Evolutionary conservation across 31 red algal species (phyloP).

Genomic region (Odonthalia washingtoniensis): DNA sequence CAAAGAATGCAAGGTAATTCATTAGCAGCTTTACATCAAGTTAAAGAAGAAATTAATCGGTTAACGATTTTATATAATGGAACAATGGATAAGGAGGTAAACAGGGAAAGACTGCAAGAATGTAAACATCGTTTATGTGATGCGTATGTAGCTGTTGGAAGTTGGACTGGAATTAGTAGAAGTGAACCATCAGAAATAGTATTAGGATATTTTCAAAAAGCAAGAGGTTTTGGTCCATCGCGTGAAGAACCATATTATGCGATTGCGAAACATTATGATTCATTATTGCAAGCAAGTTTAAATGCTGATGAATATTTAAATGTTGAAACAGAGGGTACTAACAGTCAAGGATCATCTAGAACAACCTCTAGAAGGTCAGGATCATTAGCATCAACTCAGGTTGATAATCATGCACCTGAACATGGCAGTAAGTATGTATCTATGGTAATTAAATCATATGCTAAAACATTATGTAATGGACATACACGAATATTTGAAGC

Average conservation of each 20-base stretch:
- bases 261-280: conserved; percentile 88
- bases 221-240: conserved; percentile 36
- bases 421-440: conserved; percentile 51
- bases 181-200: conserved; percentile 70
- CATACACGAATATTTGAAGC: conserved; percentile 80
- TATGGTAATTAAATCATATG: conserved; percentile 69
- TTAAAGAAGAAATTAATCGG: conserved; percentile 50
- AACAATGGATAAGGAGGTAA: background rate
- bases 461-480: conserved; percentile 68
- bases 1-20: conserved; percentile 62
- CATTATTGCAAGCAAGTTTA: conserved; percentile 62
- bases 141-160: conserved; percentile 53
- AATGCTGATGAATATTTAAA: conserved; percentile 27
- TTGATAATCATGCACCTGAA: background rate
- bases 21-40: conserved; percentile 37
- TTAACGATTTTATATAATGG: conserved; percentile 1
- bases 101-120: background rate
- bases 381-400: conserved; percentile 22
- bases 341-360: background rate
- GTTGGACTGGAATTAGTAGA: conserved; percentile 59
- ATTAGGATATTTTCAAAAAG: conserved; percentile 65
- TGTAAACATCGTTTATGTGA: conserved; percentile 15
- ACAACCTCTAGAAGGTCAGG: background rate
- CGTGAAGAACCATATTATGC: conserved; percentile 79
- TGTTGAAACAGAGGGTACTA: background rate